Percentiles rank a stretch among this genome's conserved stretches.
Conservation (phyloP, 306 rosid species). For the Lathyrus aphaca region DNA sequence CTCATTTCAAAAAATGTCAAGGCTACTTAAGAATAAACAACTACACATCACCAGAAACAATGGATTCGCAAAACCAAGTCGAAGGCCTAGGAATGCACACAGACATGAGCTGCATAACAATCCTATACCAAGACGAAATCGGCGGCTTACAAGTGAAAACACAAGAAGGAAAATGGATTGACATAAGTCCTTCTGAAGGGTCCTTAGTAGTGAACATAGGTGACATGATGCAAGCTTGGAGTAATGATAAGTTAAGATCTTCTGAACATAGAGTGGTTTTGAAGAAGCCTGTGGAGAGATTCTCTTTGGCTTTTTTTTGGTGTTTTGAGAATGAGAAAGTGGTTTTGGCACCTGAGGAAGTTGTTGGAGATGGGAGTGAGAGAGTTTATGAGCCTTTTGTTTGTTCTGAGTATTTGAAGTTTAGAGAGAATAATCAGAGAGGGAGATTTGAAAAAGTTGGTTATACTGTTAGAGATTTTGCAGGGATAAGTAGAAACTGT, state of each 20-base stretch:
- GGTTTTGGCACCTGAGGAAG: conserved; percentile 69
- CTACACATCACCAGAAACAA: conserved; percentile 60
- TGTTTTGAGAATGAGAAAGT: conserved; percentile 80
- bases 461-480: conserved; percentile 80
- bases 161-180: conserved; percentile 79
- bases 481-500: conserved; percentile 54
- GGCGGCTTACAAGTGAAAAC: conserved; percentile 93
- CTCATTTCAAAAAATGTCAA: conserved; percentile 74
- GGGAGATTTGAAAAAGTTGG: conserved; percentile 94
- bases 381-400: conserved; percentile 65
- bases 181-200: conserved; percentile 74
- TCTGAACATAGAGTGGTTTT: conserved; percentile 87
- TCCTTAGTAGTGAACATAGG: conserved; percentile 87
- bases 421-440: conserved; percentile 77
- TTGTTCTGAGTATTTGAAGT: conserved; percentile 75
- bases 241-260: conserved; percentile 78
- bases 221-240: conserved; percentile 94
- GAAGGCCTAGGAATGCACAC: conserved; percentile 99
- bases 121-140: conserved; percentile 76
- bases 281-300: conserved; percentile 61
- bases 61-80: conserved; percentile 47
- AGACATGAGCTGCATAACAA: conserved; percentile 91
- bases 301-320: conserved; percentile 92
- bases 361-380: conserved; percentile 64
- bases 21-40: conserved; percentile 90